phyloP scores from a whole-genome alignment of 2,329 filamentous ascomycete species.

The Colletotrichum cordylinicola region DNA sequence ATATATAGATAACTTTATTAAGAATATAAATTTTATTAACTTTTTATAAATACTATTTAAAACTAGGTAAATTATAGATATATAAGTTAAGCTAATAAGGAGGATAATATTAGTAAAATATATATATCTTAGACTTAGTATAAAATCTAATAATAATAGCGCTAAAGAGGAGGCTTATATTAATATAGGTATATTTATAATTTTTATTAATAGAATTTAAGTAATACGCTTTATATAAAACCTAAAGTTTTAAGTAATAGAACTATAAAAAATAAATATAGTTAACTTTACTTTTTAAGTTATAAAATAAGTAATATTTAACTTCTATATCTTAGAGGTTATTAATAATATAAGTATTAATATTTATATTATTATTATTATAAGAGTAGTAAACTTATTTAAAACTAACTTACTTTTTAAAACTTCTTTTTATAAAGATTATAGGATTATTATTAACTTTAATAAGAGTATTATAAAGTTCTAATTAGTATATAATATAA shows the following conservation, averaged over 20 bases:
- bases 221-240: not conserved
- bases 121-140: not conserved
- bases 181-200: not conserved
- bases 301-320: too few relatives aligned
- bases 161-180: not conserved
- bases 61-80: too few relatives aligned
- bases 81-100: too few relatives aligned
- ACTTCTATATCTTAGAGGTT: too few relatives aligned
- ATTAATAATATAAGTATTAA: too few relatives aligned
- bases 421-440: too few relatives aligned
- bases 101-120: too few relatives aligned
- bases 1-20: not conserved
- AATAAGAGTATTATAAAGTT: too few relatives aligned
- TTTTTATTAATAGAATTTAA: not conserved
- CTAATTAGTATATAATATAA: not conserved
- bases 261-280: not conserved
- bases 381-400: too few relatives aligned
- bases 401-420: too few relatives aligned
- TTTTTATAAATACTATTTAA: too few relatives aligned
- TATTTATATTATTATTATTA: not conserved
- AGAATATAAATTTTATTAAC: not conserved
- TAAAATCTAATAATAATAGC: not conserved
- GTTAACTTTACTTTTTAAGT: not conserved
- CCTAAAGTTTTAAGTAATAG: not conserved
- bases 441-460: too few relatives aligned